Percentiles rank a stretch among this genome's conserved stretches.
Conservation (phyloP, 2,329 filamentous ascomycete genomes). For the Biscogniauxia marginata region DNA sequence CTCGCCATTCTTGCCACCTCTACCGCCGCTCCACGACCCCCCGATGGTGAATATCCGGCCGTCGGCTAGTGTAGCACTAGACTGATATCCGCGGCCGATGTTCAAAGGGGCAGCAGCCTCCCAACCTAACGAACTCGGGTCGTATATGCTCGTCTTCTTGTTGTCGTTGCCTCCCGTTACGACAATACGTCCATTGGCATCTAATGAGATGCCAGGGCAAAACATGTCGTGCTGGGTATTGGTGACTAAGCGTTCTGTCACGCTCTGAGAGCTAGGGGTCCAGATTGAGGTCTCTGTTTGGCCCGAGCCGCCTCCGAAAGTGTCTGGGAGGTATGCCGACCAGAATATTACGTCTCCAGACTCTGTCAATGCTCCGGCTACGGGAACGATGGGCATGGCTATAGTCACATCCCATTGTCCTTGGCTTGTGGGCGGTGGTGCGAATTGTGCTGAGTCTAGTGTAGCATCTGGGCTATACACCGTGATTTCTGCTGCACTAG, state of each 20-base stretch:
- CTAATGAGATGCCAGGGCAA: constrained; percentile 53
- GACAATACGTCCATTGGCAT: constrained; percentile 47
- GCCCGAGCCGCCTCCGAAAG: constrained; percentile 17
- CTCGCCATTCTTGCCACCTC: constrained; percentile 55
- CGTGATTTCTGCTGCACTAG: constrained; percentile 34
- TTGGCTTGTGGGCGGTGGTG: constrained; percentile 17
- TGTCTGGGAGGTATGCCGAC: constrained; percentile 22
- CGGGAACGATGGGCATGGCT: constrained; percentile 37
- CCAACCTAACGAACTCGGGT: constrained; percentile 40
- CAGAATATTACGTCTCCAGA: constrained; percentile 28
- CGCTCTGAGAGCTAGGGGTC: constrained; percentile 20
- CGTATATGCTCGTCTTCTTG: constrained; percentile 47
- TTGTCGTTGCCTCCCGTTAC: constrained; percentile 54
- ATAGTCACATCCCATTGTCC: constrained; percentile 37
- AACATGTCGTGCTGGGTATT: constrained; percentile 54
- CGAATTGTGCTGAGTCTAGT: constrained; percentile 12
- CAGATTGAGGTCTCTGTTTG: constrained; percentile 20
- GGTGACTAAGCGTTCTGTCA: constrained; percentile 33
- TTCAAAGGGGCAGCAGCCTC: constrained; percentile 41
- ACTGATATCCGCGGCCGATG: constrained; percentile 52
- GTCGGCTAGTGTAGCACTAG: constrained; percentile 48
- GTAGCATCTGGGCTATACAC: constrained; percentile 27
- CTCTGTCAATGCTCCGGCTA: constrained; percentile 29
- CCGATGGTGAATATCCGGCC: constrained; percentile 59
- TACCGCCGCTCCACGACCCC: constrained; percentile 52